Percentiles rank a stretch among this genome's conserved stretches.
These are phyloP conservation scores for Pleurotus citrinopileatus DNA, from an alignment of 768 basidiomycete species.

Conservation along the genomic window DNA sequence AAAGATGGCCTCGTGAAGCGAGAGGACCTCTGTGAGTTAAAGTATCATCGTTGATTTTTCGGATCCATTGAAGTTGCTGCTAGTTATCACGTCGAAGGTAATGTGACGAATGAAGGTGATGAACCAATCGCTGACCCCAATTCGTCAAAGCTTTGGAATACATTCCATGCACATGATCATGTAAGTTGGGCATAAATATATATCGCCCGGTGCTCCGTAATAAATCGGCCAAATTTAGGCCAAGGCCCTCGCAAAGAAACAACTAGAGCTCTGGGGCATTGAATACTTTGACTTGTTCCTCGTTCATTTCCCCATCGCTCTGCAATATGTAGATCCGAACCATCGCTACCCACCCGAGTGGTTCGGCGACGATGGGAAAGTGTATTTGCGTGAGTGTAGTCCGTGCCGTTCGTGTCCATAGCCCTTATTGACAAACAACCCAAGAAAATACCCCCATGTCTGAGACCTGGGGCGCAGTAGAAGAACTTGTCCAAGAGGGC, in stretches of 20 bases:
- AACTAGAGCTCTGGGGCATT: conserved; percentile 79
- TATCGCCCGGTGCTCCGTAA: conserved; percentile 12
- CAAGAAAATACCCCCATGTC: conserved; percentile 64
- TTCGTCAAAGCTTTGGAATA: conserved; percentile 78
- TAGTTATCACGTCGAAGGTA: conserved; percentile 87
- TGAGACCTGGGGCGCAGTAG: conserved; percentile 85
- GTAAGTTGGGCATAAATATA: conserved; percentile 36
- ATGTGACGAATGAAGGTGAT: conserved; percentile 10
- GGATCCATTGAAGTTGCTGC: conserved; percentile 63
- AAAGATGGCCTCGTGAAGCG: conserved; percentile 81
- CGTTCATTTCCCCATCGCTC: conserved; percentile 83
- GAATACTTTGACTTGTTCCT: conserved; percentile 82
- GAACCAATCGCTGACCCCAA: neutral
- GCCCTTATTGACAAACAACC: neutral
- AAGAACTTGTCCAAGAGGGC: conserved; percentile 70
- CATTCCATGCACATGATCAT: conserved; percentile 78
- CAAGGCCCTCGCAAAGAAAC: conserved; percentile 51
- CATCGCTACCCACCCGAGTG: conserved; percentile 67
- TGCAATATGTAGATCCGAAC: conserved; percentile 80
- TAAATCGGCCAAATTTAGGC: conserved; percentile 33
- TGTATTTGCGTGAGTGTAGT: conserved; percentile 40
- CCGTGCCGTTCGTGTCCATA: neutral
- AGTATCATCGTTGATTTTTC: conserved; percentile 5
- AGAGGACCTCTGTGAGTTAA: conserved; percentile 75
- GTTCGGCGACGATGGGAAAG: conserved; percentile 7